Evolutionary conservation across 495 filamentous ascomycete genomes (phyloP).

Genomic region (Astrocystis sublimbata): DNA sequence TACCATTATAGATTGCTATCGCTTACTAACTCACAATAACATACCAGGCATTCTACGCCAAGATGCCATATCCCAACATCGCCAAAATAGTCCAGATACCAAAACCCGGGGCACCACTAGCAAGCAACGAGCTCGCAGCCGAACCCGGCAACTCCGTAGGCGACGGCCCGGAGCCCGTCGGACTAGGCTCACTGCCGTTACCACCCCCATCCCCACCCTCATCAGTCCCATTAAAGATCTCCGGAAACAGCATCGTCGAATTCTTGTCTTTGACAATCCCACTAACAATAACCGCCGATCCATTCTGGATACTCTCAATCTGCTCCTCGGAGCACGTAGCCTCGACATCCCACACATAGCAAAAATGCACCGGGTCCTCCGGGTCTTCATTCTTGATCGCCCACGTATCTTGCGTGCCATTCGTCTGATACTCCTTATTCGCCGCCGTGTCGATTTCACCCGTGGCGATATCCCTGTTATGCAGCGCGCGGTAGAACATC

Average conservation of each 20-base stretch:
- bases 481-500: constrained; percentile 61
- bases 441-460: constrained; percentile 56
- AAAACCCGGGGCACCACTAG: neutral
- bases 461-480: constrained; percentile 61
- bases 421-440: constrained; percentile 46
- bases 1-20: neutral
- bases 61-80: constrained; percentile 1
- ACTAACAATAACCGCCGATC: constrained; percentile 44
- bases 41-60: neutral
- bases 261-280: constrained; percentile 54
- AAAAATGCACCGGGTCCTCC: constrained; percentile 46
- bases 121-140: constrained; percentile 11
- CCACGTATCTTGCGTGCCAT: constrained; percentile 54
- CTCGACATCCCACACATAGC: constrained; percentile 56
- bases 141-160: constrained; percentile 26
- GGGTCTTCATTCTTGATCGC: constrained; percentile 51
- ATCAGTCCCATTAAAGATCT: constrained; percentile 21
- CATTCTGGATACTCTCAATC: constrained; percentile 45
- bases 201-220: constrained; percentile 23
- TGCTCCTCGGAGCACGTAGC: constrained; percentile 57
- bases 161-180: constrained; percentile 26
- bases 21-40: neutral
- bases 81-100: constrained; percentile 11
- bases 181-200: constrained; percentile 26
- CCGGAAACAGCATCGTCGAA: constrained; percentile 36